Evolutionary conservation across 176 grass and related monocot species (phyloP).

Genomic region (Ananas comosus): DNA sequence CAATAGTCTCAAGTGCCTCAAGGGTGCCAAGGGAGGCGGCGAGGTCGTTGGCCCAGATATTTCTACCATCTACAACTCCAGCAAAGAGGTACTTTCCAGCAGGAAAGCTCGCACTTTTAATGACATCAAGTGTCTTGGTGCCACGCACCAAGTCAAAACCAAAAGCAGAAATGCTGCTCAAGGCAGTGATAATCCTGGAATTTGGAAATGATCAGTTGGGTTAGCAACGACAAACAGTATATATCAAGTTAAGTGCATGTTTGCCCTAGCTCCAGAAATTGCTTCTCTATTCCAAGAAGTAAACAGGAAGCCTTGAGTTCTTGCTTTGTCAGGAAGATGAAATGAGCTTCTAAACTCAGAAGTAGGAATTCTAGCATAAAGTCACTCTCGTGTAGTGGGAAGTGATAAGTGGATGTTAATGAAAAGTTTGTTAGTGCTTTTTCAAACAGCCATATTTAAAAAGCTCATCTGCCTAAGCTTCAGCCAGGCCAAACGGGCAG

Average conservation of each 20-base stretch:
- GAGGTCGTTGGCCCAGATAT: conserved; percentile 94
- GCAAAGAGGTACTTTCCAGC: conserved; percentile 87
- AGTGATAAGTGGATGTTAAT: too few relatives aligned
- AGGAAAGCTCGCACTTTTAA: conserved; percentile 55
- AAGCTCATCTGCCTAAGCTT: too few relatives aligned
- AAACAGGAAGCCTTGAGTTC: too few relatives aligned
- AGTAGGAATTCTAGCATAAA: too few relatives aligned
- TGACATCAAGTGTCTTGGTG: conserved; percentile 63
- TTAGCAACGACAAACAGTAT: neutral
- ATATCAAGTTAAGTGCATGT: neutral
- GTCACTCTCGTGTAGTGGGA: too few relatives aligned
- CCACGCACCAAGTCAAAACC: conserved; percentile 88
- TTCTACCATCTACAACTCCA: conserved; percentile 91
- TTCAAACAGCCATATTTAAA: too few relatives aligned
- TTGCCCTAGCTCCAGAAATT: too few relatives aligned
- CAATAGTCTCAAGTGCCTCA: conserved; percentile 57
- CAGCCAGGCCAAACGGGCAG: too few relatives aligned
- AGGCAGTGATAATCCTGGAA: conserved; percentile 58
- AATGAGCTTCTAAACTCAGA: too few relatives aligned
- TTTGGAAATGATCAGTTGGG: neutral
- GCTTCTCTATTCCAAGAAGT: too few relatives aligned
- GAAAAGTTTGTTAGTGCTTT: too few relatives aligned
- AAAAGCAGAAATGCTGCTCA: conserved; percentile 66
- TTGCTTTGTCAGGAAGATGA: too few relatives aligned
- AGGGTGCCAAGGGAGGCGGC: conserved; percentile 67